A percentile compares a stretch with the other conserved stretches of the same genome.
phyloP scores from a whole-genome alignment of 768 basidiomycete genomes.

The Dioszegia hungarica region DNA sequence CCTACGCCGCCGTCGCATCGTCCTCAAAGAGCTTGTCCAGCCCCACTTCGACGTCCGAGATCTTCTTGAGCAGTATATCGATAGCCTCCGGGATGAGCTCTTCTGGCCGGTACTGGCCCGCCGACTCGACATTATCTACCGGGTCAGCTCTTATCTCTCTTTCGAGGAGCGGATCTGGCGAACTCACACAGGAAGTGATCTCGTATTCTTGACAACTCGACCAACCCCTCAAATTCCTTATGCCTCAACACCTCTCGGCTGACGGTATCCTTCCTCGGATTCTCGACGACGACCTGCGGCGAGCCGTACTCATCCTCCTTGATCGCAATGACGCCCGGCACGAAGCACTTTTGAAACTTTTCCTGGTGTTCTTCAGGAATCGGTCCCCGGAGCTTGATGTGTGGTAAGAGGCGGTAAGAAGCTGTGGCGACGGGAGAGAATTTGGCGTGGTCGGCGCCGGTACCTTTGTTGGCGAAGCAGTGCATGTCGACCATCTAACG shows the following conservation, averaged over 20 bases:
- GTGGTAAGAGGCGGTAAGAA: conserved; percentile 85
- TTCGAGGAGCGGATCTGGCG: background rate
- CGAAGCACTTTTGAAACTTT: conserved; percentile 84
- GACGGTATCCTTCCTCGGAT: conserved; percentile 73
- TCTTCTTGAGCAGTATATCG: conserved; percentile 74
- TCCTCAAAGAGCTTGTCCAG: conserved; percentile 36
- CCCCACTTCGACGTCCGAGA: conserved; percentile 49
- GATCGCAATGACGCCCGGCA: conserved; percentile 55
- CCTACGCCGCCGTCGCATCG: conserved; percentile 10
- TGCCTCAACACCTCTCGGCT: conserved; percentile 88
- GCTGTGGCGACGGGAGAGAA: conserved; percentile 96
- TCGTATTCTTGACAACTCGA: conserved; percentile 75
- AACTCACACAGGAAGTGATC: conserved; percentile 88
- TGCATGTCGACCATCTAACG: conserved; percentile 65
- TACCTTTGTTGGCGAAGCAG: conserved; percentile 69
- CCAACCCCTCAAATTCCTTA: conserved; percentile 78
- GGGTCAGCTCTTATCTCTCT: background rate
- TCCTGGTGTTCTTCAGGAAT: conserved; percentile 71
- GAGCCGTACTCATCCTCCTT: conserved; percentile 48
- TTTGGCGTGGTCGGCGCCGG: conserved; percentile 93
- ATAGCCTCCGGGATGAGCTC: conserved; percentile 74
- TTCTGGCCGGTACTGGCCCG: conserved; percentile 80
- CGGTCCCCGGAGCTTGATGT: conserved; percentile 66
- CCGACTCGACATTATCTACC: conserved; percentile 81
- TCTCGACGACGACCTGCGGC: conserved; percentile 58